A percentile compares a stretch with the other conserved stretches of the same genome.
Conservation (phyloP, 108 stramenopile species). For the Ochromonas danica region DNA sequence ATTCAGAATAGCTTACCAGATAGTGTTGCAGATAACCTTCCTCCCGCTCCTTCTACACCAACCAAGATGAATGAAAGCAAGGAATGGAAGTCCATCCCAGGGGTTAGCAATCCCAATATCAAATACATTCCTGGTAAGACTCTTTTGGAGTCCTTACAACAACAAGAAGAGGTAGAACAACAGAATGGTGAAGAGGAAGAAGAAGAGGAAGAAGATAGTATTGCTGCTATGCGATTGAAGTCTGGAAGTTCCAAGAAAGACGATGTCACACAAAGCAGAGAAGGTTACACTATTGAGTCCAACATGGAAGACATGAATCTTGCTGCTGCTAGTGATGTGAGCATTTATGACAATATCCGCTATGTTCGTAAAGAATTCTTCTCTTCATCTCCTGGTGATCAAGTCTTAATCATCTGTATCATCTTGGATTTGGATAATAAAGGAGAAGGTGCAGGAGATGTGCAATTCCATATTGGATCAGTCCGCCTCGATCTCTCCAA, state of each 20-base stretch:
- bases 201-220: background rate
- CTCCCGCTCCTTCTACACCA: background rate
- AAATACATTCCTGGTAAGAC: background rate
- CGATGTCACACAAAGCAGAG: background rate
- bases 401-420: background rate
- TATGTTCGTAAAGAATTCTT: background rate
- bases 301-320: background rate
- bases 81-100: too few relatives aligned
- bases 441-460: background rate
- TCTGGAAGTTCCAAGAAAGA: background rate
- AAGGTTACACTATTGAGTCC: background rate
- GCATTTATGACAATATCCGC: background rate
- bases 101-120: background rate
- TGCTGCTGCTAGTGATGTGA: background rate
- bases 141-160: background rate
- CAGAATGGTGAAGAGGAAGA: background rate
- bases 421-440: conserved; percentile 4
- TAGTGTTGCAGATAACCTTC: background rate
- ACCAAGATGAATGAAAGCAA: too few relatives aligned
- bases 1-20: background rate
- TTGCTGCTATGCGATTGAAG: background rate
- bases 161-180: background rate
- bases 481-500: background rate
- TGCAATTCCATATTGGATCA: background rate
- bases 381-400: background rate